Evolutionary conservation across 768 basidiomycete genomes (phyloP), one percentile per base, ranked within the genome.

Genomic region (Lentinula edodes): DNA sequence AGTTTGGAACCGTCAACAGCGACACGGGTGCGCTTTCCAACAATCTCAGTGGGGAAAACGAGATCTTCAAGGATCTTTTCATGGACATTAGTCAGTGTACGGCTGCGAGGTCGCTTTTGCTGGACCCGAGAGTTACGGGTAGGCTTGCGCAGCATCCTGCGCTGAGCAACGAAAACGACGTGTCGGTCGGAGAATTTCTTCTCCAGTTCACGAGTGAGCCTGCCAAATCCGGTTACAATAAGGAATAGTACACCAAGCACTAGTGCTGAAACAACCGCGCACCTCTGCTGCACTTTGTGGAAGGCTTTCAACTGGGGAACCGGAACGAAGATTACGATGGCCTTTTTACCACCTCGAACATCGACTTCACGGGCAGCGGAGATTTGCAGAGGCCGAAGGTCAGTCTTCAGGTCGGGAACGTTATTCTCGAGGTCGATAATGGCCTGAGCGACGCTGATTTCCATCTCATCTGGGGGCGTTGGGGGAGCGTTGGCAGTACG

Each of bases 151-250:
- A 98, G 83, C 88, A 98, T 95, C 72, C 96, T 89, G 76, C 97
- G 94, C 80, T 99, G 97, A 60, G 92, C 97, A 75, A 98, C 87
- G 76, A 99, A 98, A 62, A 99, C 93, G 75, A 99, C 94, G 79
- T 98, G 95, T 74, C 95, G 88, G 81, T 98, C 97, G 51, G 97
- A 93, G 82, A 99, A 98, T 80, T 99, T 99, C 87, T 99, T 99
- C 87, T 99, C 97, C 71, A 99, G 86, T 75, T 98, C 96, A 59
- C 96, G 90, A 64, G 96, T 98, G 73, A 98, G 90, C 76, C 96
- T 98, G 72, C 23, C 52, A 54, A 18, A 54, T 39, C 32, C n/a
- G 13, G 12, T 20, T 61, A 42, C 56, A 52, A 58, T 56, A 20
- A 62, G 51, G 62, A 23, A 36, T 6, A 51, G 48, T 50, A 18